phyloP scores from a whole-genome alignment of 2,329 filamentous ascomycete genomes.

The Metarhizium guizhouense region DNA sequence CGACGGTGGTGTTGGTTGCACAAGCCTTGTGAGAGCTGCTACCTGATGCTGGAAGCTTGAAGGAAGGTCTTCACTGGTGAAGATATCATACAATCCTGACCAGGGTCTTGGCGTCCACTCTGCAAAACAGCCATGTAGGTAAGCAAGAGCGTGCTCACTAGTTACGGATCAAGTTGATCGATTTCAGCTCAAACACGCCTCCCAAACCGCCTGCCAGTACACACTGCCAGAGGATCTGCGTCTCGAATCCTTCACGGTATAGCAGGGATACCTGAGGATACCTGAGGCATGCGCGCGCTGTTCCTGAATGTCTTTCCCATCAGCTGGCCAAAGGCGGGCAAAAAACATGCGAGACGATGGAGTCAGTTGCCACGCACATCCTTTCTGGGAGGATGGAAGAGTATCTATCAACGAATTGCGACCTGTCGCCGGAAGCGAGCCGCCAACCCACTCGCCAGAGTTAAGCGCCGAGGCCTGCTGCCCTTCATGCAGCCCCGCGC shows the following conservation, averaged over 20 bases:
- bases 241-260: neutral
- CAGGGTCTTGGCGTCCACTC: neutral
- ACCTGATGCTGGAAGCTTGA: no score
- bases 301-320: neutral
- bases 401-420: constrained; percentile 15
- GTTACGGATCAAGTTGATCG: no score
- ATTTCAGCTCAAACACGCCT: neutral
- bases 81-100: no score
- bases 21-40: no score
- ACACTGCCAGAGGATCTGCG: neutral
- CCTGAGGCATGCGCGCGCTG: neutral
- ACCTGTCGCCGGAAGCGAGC: constrained; percentile 33
- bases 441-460: constrained; percentile 21
- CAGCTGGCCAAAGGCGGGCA: neutral
- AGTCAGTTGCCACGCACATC: neutral
- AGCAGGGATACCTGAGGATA: neutral
- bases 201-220: neutral
- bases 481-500: constrained; percentile 37
- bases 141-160: neutral
- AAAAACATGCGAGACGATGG: neutral
- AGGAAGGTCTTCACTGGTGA: no score
- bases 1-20: no score
- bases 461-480: constrained; percentile 51
- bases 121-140: neutral
- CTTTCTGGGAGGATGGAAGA: neutral